Conservation (phyloP, 192 early-diverging fungal species). For the Backusella liffmaniae region DNA sequence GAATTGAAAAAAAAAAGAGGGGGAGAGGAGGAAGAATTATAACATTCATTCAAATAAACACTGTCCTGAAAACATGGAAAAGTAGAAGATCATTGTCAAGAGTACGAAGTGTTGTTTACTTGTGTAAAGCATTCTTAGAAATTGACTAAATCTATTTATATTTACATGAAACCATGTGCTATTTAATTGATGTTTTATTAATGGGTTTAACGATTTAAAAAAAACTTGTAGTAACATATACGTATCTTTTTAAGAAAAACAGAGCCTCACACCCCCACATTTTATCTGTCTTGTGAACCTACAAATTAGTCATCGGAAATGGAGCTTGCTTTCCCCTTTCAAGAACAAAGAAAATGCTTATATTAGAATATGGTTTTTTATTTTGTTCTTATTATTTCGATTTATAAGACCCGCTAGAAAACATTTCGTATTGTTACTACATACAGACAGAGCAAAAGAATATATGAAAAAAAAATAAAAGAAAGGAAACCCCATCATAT, state of each 20-base stretch:
- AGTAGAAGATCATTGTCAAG: not conserved
- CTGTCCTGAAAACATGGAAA: too few species aligned
- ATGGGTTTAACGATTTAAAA: not conserved
- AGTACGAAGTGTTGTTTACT: not conserved
- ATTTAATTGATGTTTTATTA: not conserved
- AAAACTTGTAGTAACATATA: not conserved
- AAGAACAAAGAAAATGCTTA: not conserved
- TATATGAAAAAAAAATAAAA: not conserved
- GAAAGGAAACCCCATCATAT: too few species aligned
- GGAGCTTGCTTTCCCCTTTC: not conserved
- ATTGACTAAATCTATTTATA: not conserved
- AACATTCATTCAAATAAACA: not conserved
- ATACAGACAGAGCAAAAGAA: not conserved
- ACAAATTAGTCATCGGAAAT: slow-evolving; percentile 1
- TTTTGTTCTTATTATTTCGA: not conserved
- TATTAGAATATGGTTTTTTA: not conserved
- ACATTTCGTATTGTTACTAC: not conserved
- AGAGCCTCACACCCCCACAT: not conserved
- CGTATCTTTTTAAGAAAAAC: not conserved
- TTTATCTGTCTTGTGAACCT: not conserved
- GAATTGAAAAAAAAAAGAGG: too few species aligned
- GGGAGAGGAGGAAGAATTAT: too few species aligned
- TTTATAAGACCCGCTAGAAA: not conserved
- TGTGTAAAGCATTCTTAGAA: not conserved
- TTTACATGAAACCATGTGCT: not conserved